Conservation (phyloP, 768 basidiomycete genomes). For the Lepiota brunneoincarnata region DNA sequence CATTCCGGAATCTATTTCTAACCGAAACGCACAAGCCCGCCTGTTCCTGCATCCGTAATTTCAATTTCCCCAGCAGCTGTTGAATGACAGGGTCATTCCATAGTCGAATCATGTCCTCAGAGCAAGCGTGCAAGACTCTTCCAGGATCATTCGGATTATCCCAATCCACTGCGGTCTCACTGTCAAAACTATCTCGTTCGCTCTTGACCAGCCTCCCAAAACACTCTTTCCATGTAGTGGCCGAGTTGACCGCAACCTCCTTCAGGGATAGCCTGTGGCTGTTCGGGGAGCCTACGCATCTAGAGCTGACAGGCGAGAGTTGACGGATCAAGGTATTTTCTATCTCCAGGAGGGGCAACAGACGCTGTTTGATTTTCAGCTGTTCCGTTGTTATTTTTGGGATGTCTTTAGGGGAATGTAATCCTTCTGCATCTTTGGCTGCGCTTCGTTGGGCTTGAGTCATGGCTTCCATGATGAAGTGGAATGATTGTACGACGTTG, state of each 20-base stretch:
- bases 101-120: conserved; percentile 61
- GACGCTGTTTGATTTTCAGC: conserved; percentile 52
- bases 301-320: conserved; percentile 45
- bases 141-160: conserved; percentile 56
- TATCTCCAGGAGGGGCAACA: conserved; percentile 59
- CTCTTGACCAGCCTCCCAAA: conserved; percentile 28
- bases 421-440: conserved; percentile 19
- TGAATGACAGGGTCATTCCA: conserved; percentile 60
- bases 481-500: conserved; percentile 67
- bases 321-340: conserved; percentile 59
- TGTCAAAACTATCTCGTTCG: conserved; percentile 25
- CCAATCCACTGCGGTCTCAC: conserved; percentile 34
- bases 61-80: conserved; percentile 47
- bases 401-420: conserved; percentile 20
- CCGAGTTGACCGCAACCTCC: conserved; percentile 56
- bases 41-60: conserved; percentile 61
- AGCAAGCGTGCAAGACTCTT: conserved; percentile 52
- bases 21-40: conserved; percentile 63
- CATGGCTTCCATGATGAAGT: conserved; percentile 59
- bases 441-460: conserved; percentile 27
- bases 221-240: conserved; percentile 46
- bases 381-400: conserved; percentile 41
- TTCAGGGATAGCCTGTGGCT: conserved; percentile 19
- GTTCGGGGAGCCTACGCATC: conserved; percentile 27
- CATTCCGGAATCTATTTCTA: background rate